Evolutionary conservation across 2,329 filamentous ascomycete species (phyloP), one percentile per base, ranked within the genome.

Genomic region (Coniochaeta hoffmannii): DNA sequence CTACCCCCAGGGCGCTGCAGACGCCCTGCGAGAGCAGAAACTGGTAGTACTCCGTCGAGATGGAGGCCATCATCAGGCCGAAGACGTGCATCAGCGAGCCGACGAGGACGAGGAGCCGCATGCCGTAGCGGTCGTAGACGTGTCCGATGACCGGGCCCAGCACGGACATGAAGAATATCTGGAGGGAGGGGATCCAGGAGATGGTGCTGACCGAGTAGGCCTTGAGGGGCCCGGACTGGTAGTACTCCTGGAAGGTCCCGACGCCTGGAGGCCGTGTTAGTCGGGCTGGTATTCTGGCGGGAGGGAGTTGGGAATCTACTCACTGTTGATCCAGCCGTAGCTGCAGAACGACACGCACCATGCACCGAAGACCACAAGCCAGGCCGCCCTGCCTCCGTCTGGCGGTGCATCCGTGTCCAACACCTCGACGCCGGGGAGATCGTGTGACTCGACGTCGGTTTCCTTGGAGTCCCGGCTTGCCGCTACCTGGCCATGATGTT

Each of bases 121-220:
- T 83, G 2, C 87, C 87, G 59, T 82, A 81, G 59, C 75, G 80
- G 66, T 90, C 87, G 61, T 81, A 88, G 12, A 87, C 50, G 41
- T 79, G 80, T 1, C 87, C 87, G 54, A 73, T 53, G 73, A 83
- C 56, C 68, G 57, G 49, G 54, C 52, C 32, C 12, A 73, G 58
- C 8, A 70, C 67, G 54, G 78, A 66, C 69, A 74, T 72, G 56
- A 70, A 63, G 54, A 73, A 83, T 12, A 76, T 68, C 63, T 84
- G 75, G 26, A 80, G 65, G 4, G 80, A 81, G 9, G 77, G 71
- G 60, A 86, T 85, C 83, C 83, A 86, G 53, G 81, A 75, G 34
- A 86, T 72, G 1, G 76, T 72, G 54, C 77, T 81, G 7, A 76
- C 67, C 2, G 74, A 73, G 58, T 81, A 78, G 2, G 73, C 54